Evolutionary conservation across 1,284 basidiomycete species (phyloP).

Genomic region (Schizophyllum commune): DNA sequence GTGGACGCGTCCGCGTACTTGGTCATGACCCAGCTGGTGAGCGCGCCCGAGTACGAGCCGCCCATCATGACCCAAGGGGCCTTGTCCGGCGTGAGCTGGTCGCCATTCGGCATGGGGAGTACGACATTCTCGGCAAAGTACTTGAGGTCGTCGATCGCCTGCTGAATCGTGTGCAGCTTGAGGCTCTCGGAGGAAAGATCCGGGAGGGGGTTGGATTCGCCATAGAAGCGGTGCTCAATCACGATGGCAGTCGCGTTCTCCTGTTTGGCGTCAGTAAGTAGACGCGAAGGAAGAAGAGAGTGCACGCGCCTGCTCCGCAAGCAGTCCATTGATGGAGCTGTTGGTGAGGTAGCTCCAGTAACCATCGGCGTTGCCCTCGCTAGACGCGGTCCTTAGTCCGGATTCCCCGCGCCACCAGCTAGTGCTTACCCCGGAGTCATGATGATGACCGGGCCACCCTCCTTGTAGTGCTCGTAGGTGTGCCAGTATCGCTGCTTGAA

Average conservation of each 20-base stretch:
- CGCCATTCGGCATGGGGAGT: slow-evolving; percentile 45
- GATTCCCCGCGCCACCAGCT: slow-evolving; percentile 20
- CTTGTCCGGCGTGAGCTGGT: slow-evolving; percentile 29
- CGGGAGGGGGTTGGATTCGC: slow-evolving; percentile 43
- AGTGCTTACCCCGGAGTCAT: slow-evolving; percentile 38
- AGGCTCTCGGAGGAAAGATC: slow-evolving; percentile 51
- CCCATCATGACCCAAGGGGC: slow-evolving; percentile 43
- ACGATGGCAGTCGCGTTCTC: slow-evolving; percentile 55
- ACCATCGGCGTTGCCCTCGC: slow-evolving; percentile 21
- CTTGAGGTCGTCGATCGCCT: slow-evolving; percentile 42
- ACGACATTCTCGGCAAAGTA: slow-evolving; percentile 45
- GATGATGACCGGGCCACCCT: slow-evolving; percentile 62
- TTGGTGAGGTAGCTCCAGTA: slow-evolving; percentile 55
- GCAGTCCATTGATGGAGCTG: slow-evolving; percentile 52
- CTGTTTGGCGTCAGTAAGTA: not conserved
- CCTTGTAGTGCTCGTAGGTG: slow-evolving; percentile 51
- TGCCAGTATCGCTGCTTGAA: slow-evolving; percentile 69
- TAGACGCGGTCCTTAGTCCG: not conserved
- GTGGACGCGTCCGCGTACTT: slow-evolving; percentile 34
- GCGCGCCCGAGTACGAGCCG: slow-evolving; percentile 45
- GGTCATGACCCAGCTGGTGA: slow-evolving; percentile 38
- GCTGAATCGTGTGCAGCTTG: slow-evolving; percentile 39
- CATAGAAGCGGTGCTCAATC: slow-evolving; percentile 40
- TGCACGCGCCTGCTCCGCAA: slow-evolving; percentile 42
- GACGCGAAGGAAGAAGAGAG: slow-evolving; percentile 22